Percentiles rank a stretch among this genome's conserved stretches.
These are phyloP conservation scores for Phytophthora crassamura DNA, from an alignment of 352 stramenopile species.

Conservation along the genomic window DNA sequence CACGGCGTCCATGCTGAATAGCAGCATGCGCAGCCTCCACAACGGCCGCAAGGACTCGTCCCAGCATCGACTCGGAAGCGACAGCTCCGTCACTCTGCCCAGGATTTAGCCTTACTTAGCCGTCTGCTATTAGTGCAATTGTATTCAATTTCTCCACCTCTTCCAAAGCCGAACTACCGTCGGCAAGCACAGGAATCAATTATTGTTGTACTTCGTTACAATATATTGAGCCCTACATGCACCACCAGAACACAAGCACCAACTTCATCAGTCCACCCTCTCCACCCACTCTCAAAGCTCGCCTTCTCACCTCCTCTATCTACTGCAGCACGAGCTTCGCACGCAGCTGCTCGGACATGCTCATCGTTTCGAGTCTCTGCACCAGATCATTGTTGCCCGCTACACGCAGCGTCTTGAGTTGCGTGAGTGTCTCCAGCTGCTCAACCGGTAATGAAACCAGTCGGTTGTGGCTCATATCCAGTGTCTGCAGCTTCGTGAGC, in stretches of 20 bases:
- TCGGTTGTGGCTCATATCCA: conserved; percentile 69
- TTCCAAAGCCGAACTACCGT: too few species aligned
- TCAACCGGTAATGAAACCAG: conserved; percentile 50
- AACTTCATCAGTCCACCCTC: too few species aligned
- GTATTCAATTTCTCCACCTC: too few species aligned
- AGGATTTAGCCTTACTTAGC: conserved; percentile 40
- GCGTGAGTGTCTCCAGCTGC: conserved; percentile 44
- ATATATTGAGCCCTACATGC: too few species aligned
- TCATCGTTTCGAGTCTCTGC: background rate
- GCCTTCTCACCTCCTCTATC: background rate
- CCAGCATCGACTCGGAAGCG: conserved; percentile 31
- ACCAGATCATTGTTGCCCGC: conserved; percentile 53
- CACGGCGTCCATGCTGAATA: conserved; percentile 28
- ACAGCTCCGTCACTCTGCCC: conserved; percentile 56
- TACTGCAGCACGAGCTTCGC: conserved; percentile 46
- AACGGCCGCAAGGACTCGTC: conserved; percentile 24
- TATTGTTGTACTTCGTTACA: too few species aligned
- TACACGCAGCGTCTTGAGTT: conserved; percentile 51
- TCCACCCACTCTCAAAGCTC: too few species aligned
- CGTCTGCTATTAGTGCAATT: too few species aligned
- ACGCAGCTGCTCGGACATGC: conserved; percentile 38
- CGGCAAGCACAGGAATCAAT: too few species aligned
- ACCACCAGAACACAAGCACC: too few species aligned
- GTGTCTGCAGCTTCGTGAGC: conserved; percentile 62
- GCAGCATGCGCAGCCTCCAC: conserved; percentile 30